Evolutionary conservation across 805 yeast species (phyloP), one percentile per base, ranked within the genome.

Genomic region (Yarrowia alimentaria): DNA sequence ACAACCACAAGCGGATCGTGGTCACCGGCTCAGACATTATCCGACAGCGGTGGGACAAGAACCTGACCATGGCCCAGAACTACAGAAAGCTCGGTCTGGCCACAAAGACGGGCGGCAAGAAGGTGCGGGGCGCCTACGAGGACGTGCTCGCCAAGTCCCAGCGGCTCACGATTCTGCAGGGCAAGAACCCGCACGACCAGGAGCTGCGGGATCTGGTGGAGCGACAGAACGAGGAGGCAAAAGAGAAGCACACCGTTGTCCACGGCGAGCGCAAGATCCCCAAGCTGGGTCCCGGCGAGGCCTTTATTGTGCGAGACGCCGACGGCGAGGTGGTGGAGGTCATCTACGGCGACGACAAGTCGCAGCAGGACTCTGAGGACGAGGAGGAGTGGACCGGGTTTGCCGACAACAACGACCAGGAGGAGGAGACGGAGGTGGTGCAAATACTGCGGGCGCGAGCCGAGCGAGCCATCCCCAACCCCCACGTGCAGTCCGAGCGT

Each of bases 11-110:
- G 63, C 75, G 81, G 58, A 70, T 82, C 54, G 80, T 80, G 55
- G 78, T 85, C 24, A 74, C 74, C 40, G 74, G 85, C 0, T 87
- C 88, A 62, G 85, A 95, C 1, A 78, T 93, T 56, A 85, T 93
- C 56, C 94, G 88, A 4, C 85, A 80, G 25, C 77, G 89, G 65
- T 93, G 99, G 99, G 96, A 93, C 67, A 77, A 80, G 54, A 76
- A 77, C 10, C 72, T 83, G 52, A 90, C 98, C 0, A 69, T 90
- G 54, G 75, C 80, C 48, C 98, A 93, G 64, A 93, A 93, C 66
- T 91, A 93, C 68, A 81, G 82, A 59, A 79, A 73, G 56, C 69
- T 93, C 21, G 99, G 99, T 3, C 71, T 93, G 49, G 72, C 79
- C 28, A 74, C 85, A 9, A 79, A 80, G 58, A 66, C 90, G 28